Percentiles rank a stretch among this genome's conserved stretches.
Conservation (phyloP, 2,329 filamentous ascomycete genomes). For the Fragosphaeria purpurea region DNA sequence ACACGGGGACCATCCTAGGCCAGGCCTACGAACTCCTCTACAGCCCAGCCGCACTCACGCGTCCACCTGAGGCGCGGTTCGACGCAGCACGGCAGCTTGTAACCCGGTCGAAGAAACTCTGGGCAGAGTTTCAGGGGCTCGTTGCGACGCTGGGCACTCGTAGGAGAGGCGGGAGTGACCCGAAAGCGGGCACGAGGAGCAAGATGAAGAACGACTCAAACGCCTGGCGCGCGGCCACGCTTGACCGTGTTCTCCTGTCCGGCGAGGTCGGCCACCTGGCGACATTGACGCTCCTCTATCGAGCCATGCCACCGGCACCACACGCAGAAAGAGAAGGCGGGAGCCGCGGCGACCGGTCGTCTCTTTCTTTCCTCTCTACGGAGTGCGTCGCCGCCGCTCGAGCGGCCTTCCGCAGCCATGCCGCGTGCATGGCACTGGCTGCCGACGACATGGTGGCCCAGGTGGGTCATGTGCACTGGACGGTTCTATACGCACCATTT, state of each 20-base stretch:
- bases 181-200: neutral
- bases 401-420: constrained; percentile 35
- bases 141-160: neutral
- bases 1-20: constrained; percentile 45
- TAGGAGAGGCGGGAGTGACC: neutral
- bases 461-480: constrained; percentile 43
- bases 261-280: constrained; percentile 39
- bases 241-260: constrained; percentile 29
- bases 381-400: constrained; percentile 38
- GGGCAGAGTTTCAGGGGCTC: constrained; percentile 26
- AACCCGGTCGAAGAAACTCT: constrained; percentile 29
- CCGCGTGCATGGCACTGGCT: constrained; percentile 34
- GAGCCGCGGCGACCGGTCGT: no score
- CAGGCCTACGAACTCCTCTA: constrained; percentile 49
- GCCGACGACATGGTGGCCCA: constrained; percentile 28
- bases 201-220: neutral
- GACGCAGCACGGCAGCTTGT: constrained; percentile 23
- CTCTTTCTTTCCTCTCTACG: constrained; percentile 24
- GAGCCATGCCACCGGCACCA: constrained; percentile 32
- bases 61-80: constrained; percentile 29
- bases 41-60: constrained; percentile 34
- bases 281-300: constrained; percentile 41
- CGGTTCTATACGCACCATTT: constrained; percentile 45
- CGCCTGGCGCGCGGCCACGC: neutral
- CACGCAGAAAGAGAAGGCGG: no score